Conservation (phyloP, 1,284 basidiomycete genomes). For the Fistulina hepatica region DNA sequence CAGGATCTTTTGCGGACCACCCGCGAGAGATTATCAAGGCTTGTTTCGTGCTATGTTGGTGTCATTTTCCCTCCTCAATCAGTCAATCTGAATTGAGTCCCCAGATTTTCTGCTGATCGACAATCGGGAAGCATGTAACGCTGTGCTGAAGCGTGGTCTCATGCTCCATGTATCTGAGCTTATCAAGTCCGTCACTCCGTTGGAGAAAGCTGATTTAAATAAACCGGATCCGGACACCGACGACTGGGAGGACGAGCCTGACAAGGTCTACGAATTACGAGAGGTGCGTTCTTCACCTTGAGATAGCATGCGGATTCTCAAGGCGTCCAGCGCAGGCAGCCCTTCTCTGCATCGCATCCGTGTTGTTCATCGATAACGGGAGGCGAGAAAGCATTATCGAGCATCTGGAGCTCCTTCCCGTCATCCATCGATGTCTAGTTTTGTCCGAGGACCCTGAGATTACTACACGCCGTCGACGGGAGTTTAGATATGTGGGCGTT, state of each 20-base stretch:
- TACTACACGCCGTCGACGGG: no score
- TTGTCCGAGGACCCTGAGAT: no score
- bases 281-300: conserved; percentile 39
- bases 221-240: no score
- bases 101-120: conserved; percentile 65
- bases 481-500: background rate
- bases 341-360: conserved; percentile 57
- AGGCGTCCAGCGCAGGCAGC: conserved; percentile 38
- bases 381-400: conserved; percentile 60
- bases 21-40: conserved; percentile 53
- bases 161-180: no score
- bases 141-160: no score
- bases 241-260: conserved; percentile 58
- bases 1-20: conserved; percentile 30
- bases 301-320: background rate
- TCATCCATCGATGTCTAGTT: conserved; percentile 28
- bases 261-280: conserved; percentile 43
- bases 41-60: conserved; percentile 62
- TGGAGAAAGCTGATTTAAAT: no score
- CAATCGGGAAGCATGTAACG: no score
- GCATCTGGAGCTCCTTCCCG: conserved; percentile 35
- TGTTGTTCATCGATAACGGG: conserved; percentile 60
- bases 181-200: no score
- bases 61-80: conserved; percentile 1
- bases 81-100: background rate